Evolutionary conservation across 257 asterid genomes (phyloP).

Genomic region (Solanum ossicruentum): DNA sequence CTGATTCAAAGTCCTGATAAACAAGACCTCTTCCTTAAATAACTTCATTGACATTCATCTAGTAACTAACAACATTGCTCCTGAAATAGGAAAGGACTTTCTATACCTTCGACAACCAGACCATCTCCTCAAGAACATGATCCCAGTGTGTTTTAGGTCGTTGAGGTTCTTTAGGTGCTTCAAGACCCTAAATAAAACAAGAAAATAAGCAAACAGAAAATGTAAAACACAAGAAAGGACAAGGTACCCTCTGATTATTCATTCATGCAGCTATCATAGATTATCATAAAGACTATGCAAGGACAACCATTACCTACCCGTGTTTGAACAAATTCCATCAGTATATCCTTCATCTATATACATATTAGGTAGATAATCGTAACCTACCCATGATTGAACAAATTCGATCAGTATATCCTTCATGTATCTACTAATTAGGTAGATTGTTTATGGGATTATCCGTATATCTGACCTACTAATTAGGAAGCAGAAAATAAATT

Average conservation of each 20-base stretch:
- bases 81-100: neutral
- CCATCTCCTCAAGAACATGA: slow-evolving; percentile 99
- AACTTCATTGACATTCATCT: neutral
- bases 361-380: neutral
- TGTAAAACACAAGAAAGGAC: neutral
- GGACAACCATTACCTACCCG: neutral
- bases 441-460: neutral
- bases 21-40: slow-evolving; percentile 4
- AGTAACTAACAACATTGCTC: neutral
- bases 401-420: neutral
- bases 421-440: neutral
- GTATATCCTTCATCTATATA: neutral
- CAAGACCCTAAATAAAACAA: slow-evolving; percentile 54
- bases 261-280: neutral
- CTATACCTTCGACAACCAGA: slow-evolving; percentile 86
- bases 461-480: neutral
- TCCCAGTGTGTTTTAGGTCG: slow-evolving; percentile 98
- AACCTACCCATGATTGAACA: neutral
- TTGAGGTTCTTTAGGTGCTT: slow-evolving; percentile 86
- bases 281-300: neutral
- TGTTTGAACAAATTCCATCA: neutral
- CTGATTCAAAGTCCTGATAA: slow-evolving; percentile 89
- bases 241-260: neutral
- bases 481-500: neutral
- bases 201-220: slow-evolving; percentile 1